Evolutionary conservation across 176 grass and related monocot species (phyloP), one percentile per base, ranked within the genome.

Genomic region (Oryza nivara): DNA sequence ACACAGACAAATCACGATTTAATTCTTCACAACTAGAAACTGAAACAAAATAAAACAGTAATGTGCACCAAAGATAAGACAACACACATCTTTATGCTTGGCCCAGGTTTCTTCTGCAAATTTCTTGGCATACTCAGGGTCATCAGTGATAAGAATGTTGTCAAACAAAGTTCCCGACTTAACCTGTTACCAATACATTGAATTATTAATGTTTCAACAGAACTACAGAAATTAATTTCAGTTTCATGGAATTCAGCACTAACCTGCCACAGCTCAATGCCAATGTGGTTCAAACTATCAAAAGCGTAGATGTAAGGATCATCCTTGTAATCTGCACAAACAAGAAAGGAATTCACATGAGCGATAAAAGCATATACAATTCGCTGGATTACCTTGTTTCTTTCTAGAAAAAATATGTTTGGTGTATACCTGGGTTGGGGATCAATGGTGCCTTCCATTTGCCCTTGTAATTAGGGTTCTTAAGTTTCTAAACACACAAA

Each of bases 361-460:
- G 32, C 15, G 54, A 66, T 4, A 5, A 74, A 48, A 12, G 49
- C 15, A 13, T 52, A 17, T 68, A 52, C 7, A 9, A n/a, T n/a
- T 61, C 2, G 47, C 30, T 26, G 30, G 10, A 49, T 83, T 35
- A 41, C 6, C 20, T 58, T 58, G 14, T 58, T 56, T 58, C 54
- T 58, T 52, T 52, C 49, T 16, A 52, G 5, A 56, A 56, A 49
- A 56, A 56, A 56, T 58, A 20, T 58, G 54, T 7, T 58, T 16
- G 16, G 32, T 17, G n/a, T 17, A 17, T 86, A 97, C 91, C 91
- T 78, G 91, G 89, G 79, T 97, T 97, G 41, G 93, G 84, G 20
- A 97, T 87, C 91, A 97, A 69, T 71, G 94, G 91, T 44, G 91
- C 86, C 82, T 89, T 91, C 94, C 94, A 93, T 71, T 93, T 97